Conservation (phyloP, 2,329 filamentous ascomycete genomes). For the Alternaria sp. region DNA sequence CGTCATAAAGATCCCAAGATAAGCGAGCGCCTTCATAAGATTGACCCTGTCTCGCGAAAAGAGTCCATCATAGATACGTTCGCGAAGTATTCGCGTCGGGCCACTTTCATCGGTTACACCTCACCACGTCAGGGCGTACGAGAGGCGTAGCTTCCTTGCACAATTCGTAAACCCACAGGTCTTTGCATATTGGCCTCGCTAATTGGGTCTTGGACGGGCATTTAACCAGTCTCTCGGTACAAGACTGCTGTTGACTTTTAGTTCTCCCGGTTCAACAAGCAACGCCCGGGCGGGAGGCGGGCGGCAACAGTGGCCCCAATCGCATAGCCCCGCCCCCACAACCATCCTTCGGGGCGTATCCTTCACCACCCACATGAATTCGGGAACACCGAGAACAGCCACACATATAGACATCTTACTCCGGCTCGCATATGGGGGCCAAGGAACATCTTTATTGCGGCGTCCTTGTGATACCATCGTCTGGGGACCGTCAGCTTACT, state of each 20-base stretch:
- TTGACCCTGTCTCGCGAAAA: background rate
- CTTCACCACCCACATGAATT: background rate
- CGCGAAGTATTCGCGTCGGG: background rate
- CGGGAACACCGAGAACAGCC: background rate
- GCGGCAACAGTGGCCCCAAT: background rate
- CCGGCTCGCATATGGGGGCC: background rate
- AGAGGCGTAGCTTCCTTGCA: background rate
- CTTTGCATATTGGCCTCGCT: background rate
- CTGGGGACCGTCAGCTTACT: background rate
- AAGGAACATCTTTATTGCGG: background rate
- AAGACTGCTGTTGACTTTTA: background rate
- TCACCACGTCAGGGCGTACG: background rate
- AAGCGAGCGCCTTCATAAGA: background rate
- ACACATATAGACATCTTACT: background rate
- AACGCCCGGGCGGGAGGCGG: background rate
- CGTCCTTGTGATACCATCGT: background rate
- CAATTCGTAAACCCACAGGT: background rate
- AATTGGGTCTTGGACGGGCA: background rate
- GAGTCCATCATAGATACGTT: background rate
- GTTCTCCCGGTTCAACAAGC: background rate
- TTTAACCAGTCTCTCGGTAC: background rate
- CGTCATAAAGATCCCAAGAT: background rate
- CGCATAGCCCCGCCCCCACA: constrained; percentile 3
- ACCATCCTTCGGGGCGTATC: background rate
- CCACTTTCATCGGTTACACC: background rate